Evolutionary conservation across 257 asterid species (phyloP).

Genomic region (Plantago ovata): DNA sequence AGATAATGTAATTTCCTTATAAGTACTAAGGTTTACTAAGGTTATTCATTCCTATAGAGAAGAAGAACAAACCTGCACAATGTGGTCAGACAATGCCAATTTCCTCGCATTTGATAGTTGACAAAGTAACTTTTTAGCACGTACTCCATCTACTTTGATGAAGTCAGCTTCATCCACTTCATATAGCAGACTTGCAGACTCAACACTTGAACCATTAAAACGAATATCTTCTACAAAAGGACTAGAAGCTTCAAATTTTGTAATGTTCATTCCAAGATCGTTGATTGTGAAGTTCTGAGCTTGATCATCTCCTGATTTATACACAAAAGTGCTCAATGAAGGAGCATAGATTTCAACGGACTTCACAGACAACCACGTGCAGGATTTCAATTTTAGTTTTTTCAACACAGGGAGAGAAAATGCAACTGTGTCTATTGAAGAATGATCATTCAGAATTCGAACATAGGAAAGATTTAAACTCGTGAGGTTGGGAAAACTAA

Average conservation of each 20-base stretch:
- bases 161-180: neutral
- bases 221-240: neutral
- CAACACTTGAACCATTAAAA: neutral
- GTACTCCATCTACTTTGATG: neutral
- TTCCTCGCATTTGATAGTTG: neutral
- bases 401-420: neutral
- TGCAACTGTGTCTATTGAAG: neutral
- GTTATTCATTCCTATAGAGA: too few relatives aligned
- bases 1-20: too few relatives aligned
- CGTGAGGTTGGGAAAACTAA: neutral
- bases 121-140: neutral
- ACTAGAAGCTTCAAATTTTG: neutral
- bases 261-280: neutral
- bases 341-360: neutral
- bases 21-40: too few relatives aligned
- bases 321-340: neutral
- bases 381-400: neutral
- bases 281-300: neutral
- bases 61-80: too few relatives aligned
- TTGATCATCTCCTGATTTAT: neutral
- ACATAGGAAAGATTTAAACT: neutral
- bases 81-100: too few relatives aligned
- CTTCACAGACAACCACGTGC: neutral
- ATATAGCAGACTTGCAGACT: neutral
- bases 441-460: neutral